These are phyloP conservation scores for Podila epicladia DNA, from an alignment of 192 early-diverging fungal species.

Conservation along the genomic window DNA sequence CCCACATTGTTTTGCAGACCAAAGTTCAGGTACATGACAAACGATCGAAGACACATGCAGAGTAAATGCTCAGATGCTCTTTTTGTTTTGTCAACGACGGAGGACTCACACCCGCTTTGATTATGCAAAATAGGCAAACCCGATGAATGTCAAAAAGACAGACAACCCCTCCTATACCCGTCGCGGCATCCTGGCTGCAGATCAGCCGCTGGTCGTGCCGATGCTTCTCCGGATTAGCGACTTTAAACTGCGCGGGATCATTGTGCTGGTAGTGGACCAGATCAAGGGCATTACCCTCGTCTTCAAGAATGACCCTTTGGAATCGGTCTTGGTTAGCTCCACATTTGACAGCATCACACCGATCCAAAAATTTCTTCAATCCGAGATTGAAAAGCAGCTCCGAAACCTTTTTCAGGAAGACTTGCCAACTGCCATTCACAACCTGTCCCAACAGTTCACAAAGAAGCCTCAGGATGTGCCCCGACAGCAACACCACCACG, in stretches of 20 bases:
- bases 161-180: constrained; percentile 72
- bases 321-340: constrained; percentile 93
- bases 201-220: constrained; percentile 93
- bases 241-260: constrained; percentile 88
- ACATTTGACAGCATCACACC: constrained; percentile 95
- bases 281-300: constrained; percentile 94
- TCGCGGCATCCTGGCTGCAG: constrained; percentile 84
- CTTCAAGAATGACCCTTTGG: constrained; percentile 97
- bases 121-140: constrained; percentile 71
- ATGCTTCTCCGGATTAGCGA: constrained; percentile 94
- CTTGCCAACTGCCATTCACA: constrained; percentile 92
- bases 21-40: constrained; percentile 82
- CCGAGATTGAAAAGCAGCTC: constrained; percentile 90
- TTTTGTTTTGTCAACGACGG: not conserved
- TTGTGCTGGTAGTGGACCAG: constrained; percentile 94
- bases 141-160: constrained; percentile 67
- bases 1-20: constrained; percentile 89
- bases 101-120: too few relatives aligned
- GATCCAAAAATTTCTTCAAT: constrained; percentile 88
- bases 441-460: constrained; percentile 79
- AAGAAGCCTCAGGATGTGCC: constrained; percentile 53
- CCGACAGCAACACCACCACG: constrained; percentile 33
- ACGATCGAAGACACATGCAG: not conserved
- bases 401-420: constrained; percentile 94
- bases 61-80: constrained; percentile 7